A percentile compares a stretch with the other conserved stretches of the same genome.
Conservation (phyloP, 805 yeast genomes). For the Pichia kluyveri region DNA sequence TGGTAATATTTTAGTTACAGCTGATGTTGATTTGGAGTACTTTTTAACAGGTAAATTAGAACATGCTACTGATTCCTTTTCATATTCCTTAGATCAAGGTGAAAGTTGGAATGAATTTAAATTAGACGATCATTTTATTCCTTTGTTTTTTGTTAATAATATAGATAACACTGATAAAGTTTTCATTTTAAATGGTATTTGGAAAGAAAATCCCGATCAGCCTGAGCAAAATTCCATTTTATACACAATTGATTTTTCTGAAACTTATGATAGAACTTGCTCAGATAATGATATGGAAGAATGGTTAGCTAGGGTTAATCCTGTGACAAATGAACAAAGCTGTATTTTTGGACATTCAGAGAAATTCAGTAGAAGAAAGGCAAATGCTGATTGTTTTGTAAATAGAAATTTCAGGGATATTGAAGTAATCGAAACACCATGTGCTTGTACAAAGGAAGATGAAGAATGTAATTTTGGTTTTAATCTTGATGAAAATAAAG, state of each 20-base stretch:
- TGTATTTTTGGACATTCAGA: conserved; percentile 69
- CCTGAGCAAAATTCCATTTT: conserved; percentile 14
- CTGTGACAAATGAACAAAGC: conserved; percentile 24
- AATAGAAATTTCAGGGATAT: conserved; percentile 38
- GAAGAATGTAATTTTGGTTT: conserved; percentile 62
- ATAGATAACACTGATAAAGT: conserved; percentile 62
- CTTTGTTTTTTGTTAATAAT: conserved; percentile 31
- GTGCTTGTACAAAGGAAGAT: conserved; percentile 58
- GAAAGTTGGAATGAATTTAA: conserved; percentile 45
- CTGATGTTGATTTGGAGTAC: conserved; percentile 29
- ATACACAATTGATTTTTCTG: conserved; percentile 44
- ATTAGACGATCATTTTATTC: conserved; percentile 31
- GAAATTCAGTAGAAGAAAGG: conserved; percentile 54
- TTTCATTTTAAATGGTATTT: conserved; percentile 37
- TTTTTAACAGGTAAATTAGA: conserved; percentile 26
- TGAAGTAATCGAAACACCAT: conserved; percentile 39
- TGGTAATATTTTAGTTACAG: conserved; percentile 63
- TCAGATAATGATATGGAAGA: conserved; percentile 51
- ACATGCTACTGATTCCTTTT: conserved; percentile 14
- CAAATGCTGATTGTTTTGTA: conserved; percentile 55
- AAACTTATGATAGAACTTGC: conserved; percentile 42
- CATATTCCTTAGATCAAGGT: conserved; percentile 69
- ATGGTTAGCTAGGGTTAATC: conserved; percentile 43
- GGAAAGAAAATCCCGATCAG: conserved; percentile 20
- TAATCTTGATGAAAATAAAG: conserved; percentile 24